phyloP scores from a whole-genome alignment of 163 green algal species.

The Scenedesmus sp. region DNA sequence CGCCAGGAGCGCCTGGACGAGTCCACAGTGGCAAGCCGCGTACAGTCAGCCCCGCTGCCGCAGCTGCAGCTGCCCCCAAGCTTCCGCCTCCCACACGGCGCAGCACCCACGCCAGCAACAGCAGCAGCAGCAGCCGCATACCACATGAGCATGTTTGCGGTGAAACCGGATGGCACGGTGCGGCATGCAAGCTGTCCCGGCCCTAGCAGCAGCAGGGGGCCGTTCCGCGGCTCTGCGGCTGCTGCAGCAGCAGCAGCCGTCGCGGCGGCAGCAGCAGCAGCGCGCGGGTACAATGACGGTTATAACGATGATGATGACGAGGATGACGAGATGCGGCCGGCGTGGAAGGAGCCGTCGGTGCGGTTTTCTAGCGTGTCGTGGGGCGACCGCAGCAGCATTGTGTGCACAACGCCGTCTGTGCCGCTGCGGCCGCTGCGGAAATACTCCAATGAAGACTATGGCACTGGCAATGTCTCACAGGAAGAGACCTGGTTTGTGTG shows the following conservation, averaged over 20 bases:
- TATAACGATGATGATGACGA: not conserved
- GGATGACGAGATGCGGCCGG: not conserved
- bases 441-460: not conserved
- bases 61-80: not conserved
- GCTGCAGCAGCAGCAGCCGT: not conserved
- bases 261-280: not conserved
- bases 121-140: not conserved
- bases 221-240: not conserved
- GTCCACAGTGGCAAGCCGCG: not conserved
- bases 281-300: not conserved
- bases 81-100: too few relatives aligned
- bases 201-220: not conserved
- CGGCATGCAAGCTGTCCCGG: not conserved
- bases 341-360: not conserved
- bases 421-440: slow-evolving; percentile 8
- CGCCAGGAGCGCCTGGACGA: slow-evolving; percentile 1
- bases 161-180: not conserved
- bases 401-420: not conserved
- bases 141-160: not conserved
- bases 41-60: not conserved
- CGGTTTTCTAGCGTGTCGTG: not conserved
- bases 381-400: slow-evolving; percentile 8
- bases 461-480: not conserved
- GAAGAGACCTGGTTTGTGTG: slow-evolving; percentile 37
- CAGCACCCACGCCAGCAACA: not conserved